Base-by-base conservation (phyloP, 2,329 filamentous ascomycete genomes). In the Nectriaceae sp. region DNA sequence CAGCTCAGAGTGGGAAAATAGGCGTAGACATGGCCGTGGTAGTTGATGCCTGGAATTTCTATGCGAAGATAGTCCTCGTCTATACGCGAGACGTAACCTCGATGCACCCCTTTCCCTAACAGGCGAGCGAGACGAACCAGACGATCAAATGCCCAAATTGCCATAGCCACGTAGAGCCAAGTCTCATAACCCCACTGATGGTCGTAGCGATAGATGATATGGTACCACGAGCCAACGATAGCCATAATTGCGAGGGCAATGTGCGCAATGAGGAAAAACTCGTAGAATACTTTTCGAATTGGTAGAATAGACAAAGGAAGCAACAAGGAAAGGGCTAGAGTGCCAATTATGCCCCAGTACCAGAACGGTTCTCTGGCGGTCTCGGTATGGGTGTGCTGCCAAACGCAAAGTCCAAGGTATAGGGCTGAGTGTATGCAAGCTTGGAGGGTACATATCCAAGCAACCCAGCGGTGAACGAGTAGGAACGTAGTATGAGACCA, bases 381-480 rank as follows among this genome's bases (percentile, higher is more conserved):
- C 15, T 40, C 46, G 4, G 52, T 44, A 42, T 72, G 66, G 8
- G 47, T 59, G 1, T 62, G 65, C 4, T 35, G 50, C 15, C 55
- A 54, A 26, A 57, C 49, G 50, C 72, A 72, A 2, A 40, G 5
- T n/a, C n/a, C 24, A 10, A 56, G n/a, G 49, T 45, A 54, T 55
- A 75, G 54, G 21, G 71, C 56, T 4, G 69, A 71, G 62, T 81
- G 77, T 0, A 79, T 24, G 15, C 71, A 57, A 3, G 70, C 72
- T 40, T 81, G 69, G 1, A 78, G 35, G 2, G 69, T 68, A 37
- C 65, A 70, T 11, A 79, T 61, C 29, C 67, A 57, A 2, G 74
- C 75, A 3, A 75, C 62, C 73, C 73, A 78, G n/a, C 75, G 72
- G 56, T 80, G 76, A 0, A 78, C 59, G 2, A 78, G 56, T 5